Evolutionary conservation across 2,329 filamentous ascomycete genomes (phyloP).

Genomic region (Pezicula radicicola): DNA sequence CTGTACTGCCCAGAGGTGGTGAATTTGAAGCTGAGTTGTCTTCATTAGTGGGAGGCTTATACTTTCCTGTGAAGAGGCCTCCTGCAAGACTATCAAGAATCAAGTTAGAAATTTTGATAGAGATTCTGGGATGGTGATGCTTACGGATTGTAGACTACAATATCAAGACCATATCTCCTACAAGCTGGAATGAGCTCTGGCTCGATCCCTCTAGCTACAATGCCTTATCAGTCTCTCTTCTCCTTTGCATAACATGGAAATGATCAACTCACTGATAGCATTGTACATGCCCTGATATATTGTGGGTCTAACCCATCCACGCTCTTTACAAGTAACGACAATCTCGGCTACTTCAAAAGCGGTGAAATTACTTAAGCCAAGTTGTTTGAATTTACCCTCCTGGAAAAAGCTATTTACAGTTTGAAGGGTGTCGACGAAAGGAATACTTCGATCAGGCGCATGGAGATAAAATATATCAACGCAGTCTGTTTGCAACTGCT

Average conservation of each 20-base stretch:
- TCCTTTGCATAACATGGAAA: too few species aligned
- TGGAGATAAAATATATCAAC: constrained; percentile 50
- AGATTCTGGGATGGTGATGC: constrained; percentile 44
- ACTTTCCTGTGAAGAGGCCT: constrained; percentile 37
- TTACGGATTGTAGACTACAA: constrained; percentile 46
- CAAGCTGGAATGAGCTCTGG: constrained; percentile 55
- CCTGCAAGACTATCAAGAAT: constrained; percentile 29
- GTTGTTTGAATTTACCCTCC: constrained; percentile 40
- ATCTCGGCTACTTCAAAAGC: constrained; percentile 40
- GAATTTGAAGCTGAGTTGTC: constrained; percentile 32
- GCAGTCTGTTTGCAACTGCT: constrained; percentile 34
- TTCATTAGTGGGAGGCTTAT: constrained; percentile 17
- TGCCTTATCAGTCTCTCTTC: too few species aligned
- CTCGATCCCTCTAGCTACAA: constrained; percentile 47
- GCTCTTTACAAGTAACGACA: constrained; percentile 19
- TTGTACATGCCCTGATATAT: constrained; percentile 28
- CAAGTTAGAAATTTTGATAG: too few species aligned
- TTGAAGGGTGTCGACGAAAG: constrained; percentile 42
- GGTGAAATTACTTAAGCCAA: constrained; percentile 44
- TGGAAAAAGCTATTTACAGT: constrained; percentile 42
- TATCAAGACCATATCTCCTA: constrained; percentile 54
- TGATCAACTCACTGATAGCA: not conserved
- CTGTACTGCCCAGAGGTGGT: too few species aligned
- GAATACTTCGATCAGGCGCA: constrained; percentile 42
- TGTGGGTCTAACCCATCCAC: constrained; percentile 24